A percentile compares a stretch with the other conserved stretches of the same genome.
Evolutionary conservation across 768 basidiomycete genomes (phyloP).

Genomic region (Pisolithus tinctorius): DNA sequence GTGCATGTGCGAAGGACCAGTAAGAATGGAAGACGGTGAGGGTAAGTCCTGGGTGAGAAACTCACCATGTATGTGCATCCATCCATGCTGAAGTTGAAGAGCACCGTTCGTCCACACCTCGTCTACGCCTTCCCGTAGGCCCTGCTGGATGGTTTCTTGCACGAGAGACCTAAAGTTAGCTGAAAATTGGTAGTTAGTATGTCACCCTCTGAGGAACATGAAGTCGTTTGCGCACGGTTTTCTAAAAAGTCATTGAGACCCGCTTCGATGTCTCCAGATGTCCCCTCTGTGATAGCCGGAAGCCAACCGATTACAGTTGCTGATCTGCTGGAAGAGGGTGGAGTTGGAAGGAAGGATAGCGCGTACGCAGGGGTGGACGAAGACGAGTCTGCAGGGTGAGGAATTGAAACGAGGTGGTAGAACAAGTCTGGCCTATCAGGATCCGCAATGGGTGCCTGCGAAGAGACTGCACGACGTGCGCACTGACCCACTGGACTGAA

Average conservation of each 20-base stretch:
- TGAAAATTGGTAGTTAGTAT: conserved; percentile 19
- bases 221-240: conserved; percentile 45
- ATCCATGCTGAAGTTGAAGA: conserved; percentile 61
- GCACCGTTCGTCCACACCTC: conserved; percentile 62
- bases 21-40: background rate
- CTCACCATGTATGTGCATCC: conserved; percentile 78
- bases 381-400: conserved; percentile 37
- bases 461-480: conserved; percentile 10
- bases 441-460: conserved; percentile 33
- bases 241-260: conserved; percentile 66
- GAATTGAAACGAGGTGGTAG: conserved; percentile 57
- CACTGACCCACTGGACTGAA: background rate
- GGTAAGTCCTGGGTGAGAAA: background rate
- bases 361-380: conserved; percentile 47
- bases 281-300: conserved; percentile 38
- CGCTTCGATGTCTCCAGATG: conserved; percentile 33
- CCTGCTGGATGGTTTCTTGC: conserved; percentile 52
- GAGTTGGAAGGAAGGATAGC: conserved; percentile 50
- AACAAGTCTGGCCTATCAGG: conserved; percentile 59
- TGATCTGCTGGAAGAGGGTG: conserved; percentile 41
- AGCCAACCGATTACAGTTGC: conserved; percentile 63
- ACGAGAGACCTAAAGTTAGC: conserved; percentile 54
- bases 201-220: background rate
- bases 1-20: too few relatives aligned
- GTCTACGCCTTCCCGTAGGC: conserved; percentile 51